Evolutionary conservation across 2,329 filamentous ascomycete genomes (phyloP).

Genomic region (Alternaria viburni): DNA sequence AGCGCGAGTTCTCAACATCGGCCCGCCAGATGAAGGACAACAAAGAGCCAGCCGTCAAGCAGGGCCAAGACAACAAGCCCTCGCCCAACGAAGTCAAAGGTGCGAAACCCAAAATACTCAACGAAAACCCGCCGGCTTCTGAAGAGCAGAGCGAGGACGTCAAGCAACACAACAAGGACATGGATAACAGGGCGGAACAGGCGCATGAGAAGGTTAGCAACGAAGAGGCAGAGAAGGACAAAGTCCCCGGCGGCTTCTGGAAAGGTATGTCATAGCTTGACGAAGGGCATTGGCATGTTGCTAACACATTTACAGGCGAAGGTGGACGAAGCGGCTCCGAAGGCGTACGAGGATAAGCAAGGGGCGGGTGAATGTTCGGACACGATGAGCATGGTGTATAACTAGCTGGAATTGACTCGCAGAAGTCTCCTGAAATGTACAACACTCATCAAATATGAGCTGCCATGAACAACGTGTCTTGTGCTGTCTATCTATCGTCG

Average conservation of each 20-base stretch:
- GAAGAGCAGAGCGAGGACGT: slow-evolving; percentile 48
- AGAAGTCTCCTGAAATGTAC: neutral
- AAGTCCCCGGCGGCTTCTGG: slow-evolving; percentile 51
- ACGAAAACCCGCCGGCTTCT: slow-evolving; percentile 42
- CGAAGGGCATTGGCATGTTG: neutral
- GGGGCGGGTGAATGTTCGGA: neutral
- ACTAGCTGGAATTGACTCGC: neutral
- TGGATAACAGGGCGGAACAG: slow-evolving; percentile 52
- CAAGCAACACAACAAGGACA: slow-evolving; percentile 53
- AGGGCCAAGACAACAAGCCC: slow-evolving; percentile 13
- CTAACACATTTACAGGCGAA: slow-evolving; percentile 28
- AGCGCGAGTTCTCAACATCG: slow-evolving; percentile 20
- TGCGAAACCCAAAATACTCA: slow-evolving; percentile 53
- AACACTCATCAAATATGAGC: neutral
- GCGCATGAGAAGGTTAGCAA: slow-evolving; percentile 47
- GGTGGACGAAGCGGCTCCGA: slow-evolving; percentile 33
- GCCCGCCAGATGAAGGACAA: slow-evolving; percentile 14
- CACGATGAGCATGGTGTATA: slow-evolving; percentile 1
- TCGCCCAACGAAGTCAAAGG: slow-evolving; percentile 35
- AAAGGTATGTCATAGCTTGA: slow-evolving; percentile 35
- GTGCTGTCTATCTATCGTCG: neutral
- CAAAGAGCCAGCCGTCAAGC: slow-evolving; percentile 25
- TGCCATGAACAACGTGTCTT: neutral
- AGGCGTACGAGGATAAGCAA: slow-evolving; percentile 8
- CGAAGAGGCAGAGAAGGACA: slow-evolving; percentile 49